Percentiles rank a stretch among this genome's conserved stretches.
Conservation (phyloP, 331 rosid species). For the Acacia concinna region DNA sequence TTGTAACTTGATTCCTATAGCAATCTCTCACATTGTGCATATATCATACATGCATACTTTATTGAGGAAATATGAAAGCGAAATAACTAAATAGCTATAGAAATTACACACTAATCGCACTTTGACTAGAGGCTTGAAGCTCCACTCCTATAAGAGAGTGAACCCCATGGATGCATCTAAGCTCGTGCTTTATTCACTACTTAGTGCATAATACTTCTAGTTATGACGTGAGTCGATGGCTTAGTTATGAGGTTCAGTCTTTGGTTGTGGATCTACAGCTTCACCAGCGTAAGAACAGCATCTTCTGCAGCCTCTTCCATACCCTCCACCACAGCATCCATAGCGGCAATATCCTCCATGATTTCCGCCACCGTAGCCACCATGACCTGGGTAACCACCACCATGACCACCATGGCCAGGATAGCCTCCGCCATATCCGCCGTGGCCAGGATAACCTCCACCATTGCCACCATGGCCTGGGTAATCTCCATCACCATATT, state of each 20-base stretch:
- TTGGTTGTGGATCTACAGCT: not conserved
- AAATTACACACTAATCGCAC: not conserved
- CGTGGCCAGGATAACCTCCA: not conserved
- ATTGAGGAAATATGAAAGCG: not conserved
- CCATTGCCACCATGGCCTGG: not conserved
- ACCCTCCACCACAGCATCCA: not conserved
- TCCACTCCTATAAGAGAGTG: not conserved
- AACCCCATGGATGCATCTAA: not conserved
- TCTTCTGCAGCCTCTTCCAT: not conserved
- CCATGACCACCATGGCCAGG: not conserved
- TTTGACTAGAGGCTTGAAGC: not conserved
- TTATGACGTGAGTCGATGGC: not conserved
- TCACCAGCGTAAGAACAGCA: not conserved
- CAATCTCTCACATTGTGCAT: not conserved
- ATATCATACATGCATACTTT: not conserved
- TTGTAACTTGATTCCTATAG: not conserved
- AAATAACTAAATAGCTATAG: not conserved
- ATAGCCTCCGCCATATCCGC: not conserved
- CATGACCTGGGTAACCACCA: not conserved
- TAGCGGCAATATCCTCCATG: not conserved
- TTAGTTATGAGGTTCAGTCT: slow-evolving; percentile 1
- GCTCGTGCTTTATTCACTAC: not conserved
- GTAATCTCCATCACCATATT: not conserved
- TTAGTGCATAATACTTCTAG: not conserved
- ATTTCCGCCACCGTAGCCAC: not conserved